Conservation (phyloP, 257 asterid species). For the Jaltomata sinuosa region DNA sequence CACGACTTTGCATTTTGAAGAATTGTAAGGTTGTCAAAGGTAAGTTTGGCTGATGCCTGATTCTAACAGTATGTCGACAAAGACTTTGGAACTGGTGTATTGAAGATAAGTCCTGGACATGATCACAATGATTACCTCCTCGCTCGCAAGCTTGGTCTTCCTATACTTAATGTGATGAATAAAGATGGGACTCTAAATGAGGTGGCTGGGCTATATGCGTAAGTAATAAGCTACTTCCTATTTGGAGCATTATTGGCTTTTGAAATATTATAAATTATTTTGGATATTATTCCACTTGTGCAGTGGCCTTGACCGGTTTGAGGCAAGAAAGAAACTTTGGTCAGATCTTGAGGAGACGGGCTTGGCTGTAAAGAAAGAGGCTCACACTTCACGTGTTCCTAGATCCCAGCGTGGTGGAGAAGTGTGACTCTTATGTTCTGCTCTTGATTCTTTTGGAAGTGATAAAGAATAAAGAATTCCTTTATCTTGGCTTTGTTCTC, state of each 20-base stretch:
- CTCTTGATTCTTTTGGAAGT: constrained; percentile 2
- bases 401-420: constrained; percentile 99
- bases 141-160: constrained; percentile 98
- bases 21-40: neutral
- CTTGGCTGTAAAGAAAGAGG: constrained; percentile 81
- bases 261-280: constrained; percentile 1
- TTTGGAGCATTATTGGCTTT: constrained; percentile 3
- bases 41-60: constrained; percentile 1
- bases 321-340: constrained; percentile 95
- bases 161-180: constrained; percentile 96
- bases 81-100: constrained; percentile 98
- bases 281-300: constrained; percentile 14
- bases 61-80: constrained; percentile 82
- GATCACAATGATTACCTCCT: constrained; percentile 98
- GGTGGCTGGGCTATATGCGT: constrained; percentile 88
- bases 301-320: constrained; percentile 99
- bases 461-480: constrained; percentile 7
- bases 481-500: constrained; percentile 11
- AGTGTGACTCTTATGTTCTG: constrained; percentile 30
- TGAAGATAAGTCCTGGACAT: constrained; percentile 99
- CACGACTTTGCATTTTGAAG: neutral
- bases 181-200: constrained; percentile 95
- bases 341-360: constrained; percentile 92
- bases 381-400: constrained; percentile 80
- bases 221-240: constrained; percentile 12